These are phyloP conservation scores for Wallacemonas sp. DNA, from an alignment of 208 protist species.

Conservation along the genomic window DNA sequence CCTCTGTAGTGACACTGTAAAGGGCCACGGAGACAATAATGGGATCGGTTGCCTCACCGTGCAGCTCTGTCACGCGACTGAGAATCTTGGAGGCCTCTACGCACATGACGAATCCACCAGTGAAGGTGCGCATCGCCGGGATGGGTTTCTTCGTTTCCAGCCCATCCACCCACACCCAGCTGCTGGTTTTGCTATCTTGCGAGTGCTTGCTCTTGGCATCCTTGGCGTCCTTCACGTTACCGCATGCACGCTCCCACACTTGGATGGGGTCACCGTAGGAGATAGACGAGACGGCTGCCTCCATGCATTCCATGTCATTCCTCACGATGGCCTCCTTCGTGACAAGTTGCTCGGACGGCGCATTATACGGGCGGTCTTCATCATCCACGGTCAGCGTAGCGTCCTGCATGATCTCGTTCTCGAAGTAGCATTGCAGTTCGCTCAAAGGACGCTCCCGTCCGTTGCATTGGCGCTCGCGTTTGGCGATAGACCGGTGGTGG, in stretches of 20 bases:
- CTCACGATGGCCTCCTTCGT: slow-evolving; percentile 35
- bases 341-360: slow-evolving; percentile 50
- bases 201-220: neutral
- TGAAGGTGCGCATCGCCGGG: slow-evolving; percentile 68
- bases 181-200: slow-evolving; percentile 23
- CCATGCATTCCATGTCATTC: slow-evolving; percentile 35
- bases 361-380: slow-evolving; percentile 71
- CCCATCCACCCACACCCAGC: slow-evolving; percentile 68
- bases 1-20: slow-evolving; percentile 52
- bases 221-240: slow-evolving; percentile 20
- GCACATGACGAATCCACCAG: slow-evolving; percentile 56
- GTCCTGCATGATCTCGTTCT: slow-evolving; percentile 60
- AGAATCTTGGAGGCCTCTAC: slow-evolving; percentile 55
- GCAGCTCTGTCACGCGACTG: slow-evolving; percentile 61
- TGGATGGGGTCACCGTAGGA: slow-evolving; percentile 87
- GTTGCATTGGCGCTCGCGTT: slow-evolving; percentile 44
- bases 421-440: slow-evolving; percentile 69
- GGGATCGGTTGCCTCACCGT: slow-evolving; percentile 76
- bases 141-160: slow-evolving; percentile 76
- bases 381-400: slow-evolving; percentile 67
- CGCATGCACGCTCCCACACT: slow-evolving; percentile 59
- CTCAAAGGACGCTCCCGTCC: slow-evolving; percentile 38
- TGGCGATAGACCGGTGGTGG: slow-evolving; percentile 26
- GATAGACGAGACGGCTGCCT: slow-evolving; percentile 46
- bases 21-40: slow-evolving; percentile 60